Evolutionary conservation across 345 rosid genomes (phyloP).

Genomic region (Brassica carinata): DNA sequence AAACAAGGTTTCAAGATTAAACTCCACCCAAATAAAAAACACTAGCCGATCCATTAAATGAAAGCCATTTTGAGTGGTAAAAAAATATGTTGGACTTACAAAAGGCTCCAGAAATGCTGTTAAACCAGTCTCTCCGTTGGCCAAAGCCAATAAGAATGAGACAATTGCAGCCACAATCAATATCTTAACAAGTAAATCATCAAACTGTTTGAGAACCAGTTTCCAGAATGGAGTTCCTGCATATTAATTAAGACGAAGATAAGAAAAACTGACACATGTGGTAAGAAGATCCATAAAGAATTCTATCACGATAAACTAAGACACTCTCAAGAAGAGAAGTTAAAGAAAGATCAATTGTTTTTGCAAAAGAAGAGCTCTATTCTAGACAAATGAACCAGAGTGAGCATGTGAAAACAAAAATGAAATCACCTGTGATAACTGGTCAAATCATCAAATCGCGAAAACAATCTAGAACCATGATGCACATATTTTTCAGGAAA

Average conservation of each 20-base stretch:
- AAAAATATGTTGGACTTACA: slow-evolving; percentile 58
- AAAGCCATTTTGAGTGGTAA: slow-evolving; percentile 4
- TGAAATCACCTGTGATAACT: neutral
- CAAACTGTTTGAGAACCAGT: slow-evolving; percentile 92
- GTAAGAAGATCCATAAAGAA: slow-evolving; percentile 12
- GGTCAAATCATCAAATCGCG: neutral
- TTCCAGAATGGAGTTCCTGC: slow-evolving; percentile 98
- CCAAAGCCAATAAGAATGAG: slow-evolving; percentile 84
- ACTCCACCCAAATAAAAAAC: slow-evolving; percentile 8
- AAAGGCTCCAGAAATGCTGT: slow-evolving; percentile 98
- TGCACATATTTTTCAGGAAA: neutral
- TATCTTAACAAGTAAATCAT: slow-evolving; percentile 98
- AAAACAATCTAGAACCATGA: slow-evolving; percentile 18
- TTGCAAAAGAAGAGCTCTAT: neutral
- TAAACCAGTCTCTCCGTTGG: slow-evolving; percentile 96
- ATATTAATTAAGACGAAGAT: slow-evolving; percentile 30
- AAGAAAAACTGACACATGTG: slow-evolving; percentile 4
- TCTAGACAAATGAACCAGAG: slow-evolving; percentile 5
- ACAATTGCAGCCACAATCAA: slow-evolving; percentile 91
- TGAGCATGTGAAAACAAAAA: neutral
- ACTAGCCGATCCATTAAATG: slow-evolving; percentile 4
- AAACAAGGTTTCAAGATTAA: slow-evolving; percentile 10
- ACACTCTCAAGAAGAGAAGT: neutral
- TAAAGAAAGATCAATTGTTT: neutral
- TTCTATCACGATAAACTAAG: slow-evolving; percentile 11